These are phyloP conservation scores for Alternaria hordeiaustralica DNA, from an alignment of 2,329 filamentous ascomycete genomes.

Conservation along the genomic window DNA sequence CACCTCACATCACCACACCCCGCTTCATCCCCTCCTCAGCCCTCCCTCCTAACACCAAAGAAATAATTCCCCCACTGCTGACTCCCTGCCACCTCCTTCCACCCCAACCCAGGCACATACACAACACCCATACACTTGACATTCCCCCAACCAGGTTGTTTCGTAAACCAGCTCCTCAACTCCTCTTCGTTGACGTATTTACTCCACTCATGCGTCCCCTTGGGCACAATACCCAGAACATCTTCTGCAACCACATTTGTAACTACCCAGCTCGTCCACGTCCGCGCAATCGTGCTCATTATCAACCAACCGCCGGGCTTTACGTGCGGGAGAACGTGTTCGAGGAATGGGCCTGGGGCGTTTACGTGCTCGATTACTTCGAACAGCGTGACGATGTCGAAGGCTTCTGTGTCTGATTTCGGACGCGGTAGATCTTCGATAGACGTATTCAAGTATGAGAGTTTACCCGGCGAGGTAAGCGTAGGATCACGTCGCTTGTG, in stretches of 20 bases:
- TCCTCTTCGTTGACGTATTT: conserved; percentile 94
- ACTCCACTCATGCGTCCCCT: conserved; percentile 92
- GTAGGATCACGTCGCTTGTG: conserved; percentile 78
- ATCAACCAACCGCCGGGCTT: conserved; percentile 92
- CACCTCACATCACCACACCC: not conserved
- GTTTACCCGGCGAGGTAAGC: conserved; percentile 61
- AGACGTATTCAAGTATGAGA: conserved; percentile 76
- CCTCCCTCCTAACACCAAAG: conserved; percentile 74
- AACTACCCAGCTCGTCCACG: conserved; percentile 86
- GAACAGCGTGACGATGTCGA: conserved; percentile 86
- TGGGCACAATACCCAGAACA: conserved; percentile 83
- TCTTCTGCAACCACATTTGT: conserved; percentile 94
- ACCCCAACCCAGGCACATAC: conserved; percentile 89
- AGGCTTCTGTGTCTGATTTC: conserved; percentile 53
- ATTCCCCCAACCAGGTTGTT: conserved; percentile 51
- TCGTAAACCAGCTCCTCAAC: conserved; percentile 60
- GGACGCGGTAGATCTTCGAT: conserved; percentile 70
- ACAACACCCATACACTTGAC: conserved; percentile 77
- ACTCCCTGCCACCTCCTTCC: conserved; percentile 81
- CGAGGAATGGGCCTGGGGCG: conserved; percentile 75
- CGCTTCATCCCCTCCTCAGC: not conserved
- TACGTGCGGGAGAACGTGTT: conserved; percentile 74
- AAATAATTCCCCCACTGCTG: conserved; percentile 96
- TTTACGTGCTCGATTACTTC: conserved; percentile 96
- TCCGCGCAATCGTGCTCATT: conserved; percentile 89